phyloP scores from a whole-genome alignment of 495 filamentous ascomycete genomes.

The Terfezia boudieri region DNA sequence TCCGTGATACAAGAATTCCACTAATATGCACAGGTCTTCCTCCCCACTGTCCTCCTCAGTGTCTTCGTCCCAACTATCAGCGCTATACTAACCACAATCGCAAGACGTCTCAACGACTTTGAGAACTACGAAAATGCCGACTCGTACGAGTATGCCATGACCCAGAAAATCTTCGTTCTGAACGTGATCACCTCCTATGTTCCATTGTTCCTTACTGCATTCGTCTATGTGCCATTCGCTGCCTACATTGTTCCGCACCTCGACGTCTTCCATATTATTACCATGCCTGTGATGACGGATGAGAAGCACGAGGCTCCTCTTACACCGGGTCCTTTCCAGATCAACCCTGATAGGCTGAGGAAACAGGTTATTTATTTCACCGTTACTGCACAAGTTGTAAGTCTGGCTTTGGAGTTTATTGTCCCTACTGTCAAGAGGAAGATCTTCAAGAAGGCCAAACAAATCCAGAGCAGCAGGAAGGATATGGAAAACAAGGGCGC shows the following conservation, averaged over 20 bases:
- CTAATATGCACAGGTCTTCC: conserved; percentile 43
- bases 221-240: conserved; percentile 91
- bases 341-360: conserved; percentile 63
- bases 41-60: conserved; percentile 74
- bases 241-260: conserved; percentile 70
- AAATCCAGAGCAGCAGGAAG: conserved; percentile 35
- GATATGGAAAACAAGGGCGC: conserved; percentile 14
- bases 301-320: conserved; percentile 41
- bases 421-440: conserved; percentile 66
- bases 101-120: conserved; percentile 55
- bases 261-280: conserved; percentile 52
- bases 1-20: neutral
- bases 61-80: conserved; percentile 56
- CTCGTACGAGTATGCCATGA: conserved; percentile 55
- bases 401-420: conserved; percentile 63
- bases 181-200: conserved; percentile 97
- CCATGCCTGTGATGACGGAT: conserved; percentile 50
- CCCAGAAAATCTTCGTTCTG: conserved; percentile 77
- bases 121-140: conserved; percentile 65
- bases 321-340: conserved; percentile 33
- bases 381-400: conserved; percentile 83
- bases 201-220: conserved; percentile 76
- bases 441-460: conserved; percentile 48
- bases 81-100: conserved; percentile 50
- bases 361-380: conserved; percentile 96